These are phyloP conservation scores for Hordeum marinum DNA, from an alignment of 176 grass and related monocot genomes.

Conservation along the genomic window DNA sequence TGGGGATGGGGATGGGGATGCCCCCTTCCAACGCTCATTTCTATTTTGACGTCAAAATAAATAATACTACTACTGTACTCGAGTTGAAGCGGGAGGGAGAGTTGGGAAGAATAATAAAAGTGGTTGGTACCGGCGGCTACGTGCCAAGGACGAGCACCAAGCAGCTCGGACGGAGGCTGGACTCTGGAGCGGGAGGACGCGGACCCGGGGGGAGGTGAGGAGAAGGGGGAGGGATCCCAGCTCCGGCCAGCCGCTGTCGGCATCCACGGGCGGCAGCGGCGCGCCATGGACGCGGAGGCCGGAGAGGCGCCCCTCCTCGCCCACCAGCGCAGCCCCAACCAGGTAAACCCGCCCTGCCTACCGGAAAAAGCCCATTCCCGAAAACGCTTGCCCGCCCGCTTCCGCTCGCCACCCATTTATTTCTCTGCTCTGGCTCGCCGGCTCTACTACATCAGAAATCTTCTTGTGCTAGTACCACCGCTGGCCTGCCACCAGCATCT, in stretches of 20 bases:
- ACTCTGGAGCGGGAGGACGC: not conserved
- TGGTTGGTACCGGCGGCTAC: not conserved
- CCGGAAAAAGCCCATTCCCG: not conserved
- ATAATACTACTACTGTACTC: not conserved
- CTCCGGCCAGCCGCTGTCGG: not conserved
- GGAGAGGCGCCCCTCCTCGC: constrained; percentile 36
- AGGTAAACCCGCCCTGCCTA: not conserved
- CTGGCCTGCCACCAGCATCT: not conserved
- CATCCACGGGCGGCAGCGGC: not conserved
- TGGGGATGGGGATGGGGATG: not conserved
- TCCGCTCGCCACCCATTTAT: not conserved
- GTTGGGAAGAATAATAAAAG: not conserved
- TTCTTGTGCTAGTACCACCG: too few species aligned
- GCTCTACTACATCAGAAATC: too few species aligned
- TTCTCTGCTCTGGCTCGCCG: not conserved
- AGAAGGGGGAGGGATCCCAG: not conserved
- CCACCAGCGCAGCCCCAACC: not conserved
- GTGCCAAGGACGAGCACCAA: not conserved
- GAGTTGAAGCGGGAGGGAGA: not conserved
- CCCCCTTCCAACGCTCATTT: not conserved
- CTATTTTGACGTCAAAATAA: not conserved
- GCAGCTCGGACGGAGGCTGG: not conserved
- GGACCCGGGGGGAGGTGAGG: not conserved
- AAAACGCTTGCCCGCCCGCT: not conserved
- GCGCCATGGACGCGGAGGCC: constrained; percentile 25